These are phyloP conservation scores for Batrachochytrium dendrobatidis DNA, from an alignment of 371 early-diverging fungal genomes.

Conservation along the genomic window DNA sequence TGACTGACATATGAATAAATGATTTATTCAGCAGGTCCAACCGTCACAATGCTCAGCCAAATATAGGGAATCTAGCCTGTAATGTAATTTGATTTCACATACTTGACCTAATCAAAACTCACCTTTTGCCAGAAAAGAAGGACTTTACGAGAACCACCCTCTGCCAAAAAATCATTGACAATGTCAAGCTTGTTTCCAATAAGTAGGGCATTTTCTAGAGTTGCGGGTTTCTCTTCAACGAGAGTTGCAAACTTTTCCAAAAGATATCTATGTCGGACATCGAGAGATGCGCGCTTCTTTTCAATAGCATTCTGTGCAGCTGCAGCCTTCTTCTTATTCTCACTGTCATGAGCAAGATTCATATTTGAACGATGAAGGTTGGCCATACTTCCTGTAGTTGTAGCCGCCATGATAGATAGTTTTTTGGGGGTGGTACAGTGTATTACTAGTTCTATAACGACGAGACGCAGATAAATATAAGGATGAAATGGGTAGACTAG, in stretches of 20 bases:
- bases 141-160: slow-evolving; percentile 39
- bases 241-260: slow-evolving; percentile 44
- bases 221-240: slow-evolving; percentile 43
- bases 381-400: not conserved
- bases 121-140: slow-evolving; percentile 54
- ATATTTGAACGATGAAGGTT: slow-evolving; percentile 17
- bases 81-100: too few species aligned
- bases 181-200: slow-evolving; percentile 47
- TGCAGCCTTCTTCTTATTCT: slow-evolving; percentile 31
- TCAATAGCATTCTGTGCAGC: slow-evolving; percentile 37
- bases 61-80: too few species aligned
- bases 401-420: not conserved
- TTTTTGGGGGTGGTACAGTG: not conserved
- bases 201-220: slow-evolving; percentile 44
- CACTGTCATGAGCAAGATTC: slow-evolving; percentile 14
- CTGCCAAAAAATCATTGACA: slow-evolving; percentile 51
- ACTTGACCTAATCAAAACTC: too few species aligned
- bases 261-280: slow-evolving; percentile 44
- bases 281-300: slow-evolving; percentile 45
- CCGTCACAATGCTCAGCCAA: too few species aligned
- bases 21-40: too few species aligned
- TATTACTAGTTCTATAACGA: too few species aligned
- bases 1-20: too few species aligned
- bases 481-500: too few species aligned
- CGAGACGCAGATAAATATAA: too few species aligned